Conservation (phyloP, 805 yeast genomes). For the Wickerhamiella azymoides region DNA sequence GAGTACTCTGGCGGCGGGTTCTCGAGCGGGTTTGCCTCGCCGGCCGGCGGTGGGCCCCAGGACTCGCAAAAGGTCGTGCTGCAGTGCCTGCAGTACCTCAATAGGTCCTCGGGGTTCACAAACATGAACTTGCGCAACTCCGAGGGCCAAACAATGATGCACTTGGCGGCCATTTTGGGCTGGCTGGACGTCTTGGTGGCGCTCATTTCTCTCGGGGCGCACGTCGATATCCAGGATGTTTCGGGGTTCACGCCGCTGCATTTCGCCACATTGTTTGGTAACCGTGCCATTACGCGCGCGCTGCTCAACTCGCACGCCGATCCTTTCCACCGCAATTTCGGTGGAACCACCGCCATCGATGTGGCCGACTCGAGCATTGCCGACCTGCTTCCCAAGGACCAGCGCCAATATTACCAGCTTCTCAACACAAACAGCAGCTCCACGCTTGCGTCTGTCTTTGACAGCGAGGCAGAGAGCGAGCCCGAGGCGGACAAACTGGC, state of each 20-base stretch:
- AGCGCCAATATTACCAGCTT: constrained; percentile 18
- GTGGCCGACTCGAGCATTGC: constrained; percentile 22
- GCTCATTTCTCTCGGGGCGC: constrained; percentile 49
- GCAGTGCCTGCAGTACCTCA: constrained; percentile 18
- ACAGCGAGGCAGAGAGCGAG: neutral
- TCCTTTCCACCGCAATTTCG: constrained; percentile 20
- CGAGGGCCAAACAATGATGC: constrained; percentile 81
- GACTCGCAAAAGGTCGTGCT: constrained; percentile 19
- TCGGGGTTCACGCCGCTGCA: constrained; percentile 83
- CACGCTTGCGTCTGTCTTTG: constrained; percentile 12
- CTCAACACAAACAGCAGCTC: constrained; percentile 19
- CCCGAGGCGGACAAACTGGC: neutral
- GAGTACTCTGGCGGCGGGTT: constrained; percentile 23
- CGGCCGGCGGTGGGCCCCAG: constrained; percentile 16
- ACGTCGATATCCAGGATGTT: constrained; percentile 49
- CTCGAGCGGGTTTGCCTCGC: constrained; percentile 1
- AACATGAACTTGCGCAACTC: constrained; percentile 70
- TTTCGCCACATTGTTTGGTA: constrained; percentile 67
- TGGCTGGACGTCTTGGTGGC: constrained; percentile 47
- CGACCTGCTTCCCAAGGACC: constrained; percentile 19
- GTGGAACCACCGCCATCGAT: constrained; percentile 27
- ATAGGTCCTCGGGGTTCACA: constrained; percentile 30
- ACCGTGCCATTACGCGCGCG: constrained; percentile 32
- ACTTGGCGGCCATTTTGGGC: constrained; percentile 68
- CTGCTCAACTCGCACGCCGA: constrained; percentile 19